phyloP scores from a whole-genome alignment of 1,284 basidiomycete species.

The Thelephora terrestris region DNA sequence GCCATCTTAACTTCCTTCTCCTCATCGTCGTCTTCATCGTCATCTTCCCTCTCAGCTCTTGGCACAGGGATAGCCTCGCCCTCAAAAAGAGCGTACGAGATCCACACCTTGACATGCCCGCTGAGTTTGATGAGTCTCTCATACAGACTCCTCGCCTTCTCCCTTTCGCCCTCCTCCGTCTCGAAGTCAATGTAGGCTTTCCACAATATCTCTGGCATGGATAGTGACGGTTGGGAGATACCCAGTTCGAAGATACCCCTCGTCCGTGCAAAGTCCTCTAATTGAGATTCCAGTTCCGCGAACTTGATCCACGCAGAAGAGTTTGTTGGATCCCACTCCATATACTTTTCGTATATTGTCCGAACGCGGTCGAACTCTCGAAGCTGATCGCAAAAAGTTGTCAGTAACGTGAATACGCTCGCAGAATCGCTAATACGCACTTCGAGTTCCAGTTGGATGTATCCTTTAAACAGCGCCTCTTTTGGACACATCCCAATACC shows the following conservation, averaged over 20 bases:
- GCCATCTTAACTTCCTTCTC: constrained; percentile 17
- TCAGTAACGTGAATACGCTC: neutral
- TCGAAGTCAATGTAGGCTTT: constrained; percentile 97
- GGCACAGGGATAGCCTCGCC: constrained; percentile 57
- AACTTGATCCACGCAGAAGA: constrained; percentile 95
- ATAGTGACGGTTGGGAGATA: constrained; percentile 80
- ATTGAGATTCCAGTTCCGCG: constrained; percentile 87
- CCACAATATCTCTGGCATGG: constrained; percentile 99
- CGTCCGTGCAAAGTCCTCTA: constrained; percentile 87
- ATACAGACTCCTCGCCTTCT: constrained; percentile 78
- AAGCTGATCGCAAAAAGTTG: constrained; percentile 31
- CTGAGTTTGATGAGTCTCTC: constrained; percentile 83
- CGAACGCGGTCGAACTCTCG: constrained; percentile 94
- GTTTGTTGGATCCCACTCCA: constrained; percentile 88
- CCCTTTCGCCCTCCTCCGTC: constrained; percentile 89
- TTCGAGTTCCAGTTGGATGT: constrained; percentile 88
- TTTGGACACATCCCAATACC: constrained; percentile 96
- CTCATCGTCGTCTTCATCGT: constrained; percentile 51
- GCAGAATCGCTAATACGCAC: constrained; percentile 29
- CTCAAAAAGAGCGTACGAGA: constrained; percentile 72
- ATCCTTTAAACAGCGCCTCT: constrained; percentile 87
- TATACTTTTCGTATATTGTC: constrained; percentile 88
- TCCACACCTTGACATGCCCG: constrained; percentile 92
- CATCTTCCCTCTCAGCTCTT: constrained; percentile 61
- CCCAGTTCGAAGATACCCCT: constrained; percentile 96